Conservation (phyloP, 2,329 filamentous ascomycete genomes). For the Tolypocladium album region DNA sequence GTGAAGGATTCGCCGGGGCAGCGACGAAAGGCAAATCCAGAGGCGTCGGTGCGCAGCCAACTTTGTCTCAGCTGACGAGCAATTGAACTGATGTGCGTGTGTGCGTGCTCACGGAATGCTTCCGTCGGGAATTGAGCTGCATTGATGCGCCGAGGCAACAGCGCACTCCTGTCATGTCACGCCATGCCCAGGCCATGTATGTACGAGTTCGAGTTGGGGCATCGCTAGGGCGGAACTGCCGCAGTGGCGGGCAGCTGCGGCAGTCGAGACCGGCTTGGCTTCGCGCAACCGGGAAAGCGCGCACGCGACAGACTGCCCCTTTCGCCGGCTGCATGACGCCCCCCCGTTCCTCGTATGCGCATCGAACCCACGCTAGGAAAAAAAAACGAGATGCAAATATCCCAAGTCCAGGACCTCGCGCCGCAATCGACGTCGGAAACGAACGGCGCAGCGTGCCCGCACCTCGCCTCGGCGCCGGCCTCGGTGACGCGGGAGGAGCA, state of each 20-base stretch:
- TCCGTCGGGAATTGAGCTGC: too few species aligned
- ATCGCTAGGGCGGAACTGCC: not conserved
- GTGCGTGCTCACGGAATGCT: too few species aligned
- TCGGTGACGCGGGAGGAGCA: not conserved
- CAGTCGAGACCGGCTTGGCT: not conserved
- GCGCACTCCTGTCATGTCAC: not conserved
- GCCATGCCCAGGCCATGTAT: not conserved
- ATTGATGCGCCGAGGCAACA: not conserved
- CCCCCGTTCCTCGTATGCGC: too few species aligned
- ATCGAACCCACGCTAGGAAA: too few species aligned
- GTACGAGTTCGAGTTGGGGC: not conserved
- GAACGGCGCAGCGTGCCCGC: too few species aligned
- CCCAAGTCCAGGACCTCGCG: too few species aligned
- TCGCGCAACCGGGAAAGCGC: not conserved
- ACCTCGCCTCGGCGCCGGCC: not conserved
- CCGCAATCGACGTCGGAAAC: too few species aligned
- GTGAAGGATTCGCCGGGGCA: not conserved
- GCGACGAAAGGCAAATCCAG: not conserved
- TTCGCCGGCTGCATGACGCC: not conserved
- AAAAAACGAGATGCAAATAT: too few species aligned
- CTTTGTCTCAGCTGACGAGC: too few species aligned
- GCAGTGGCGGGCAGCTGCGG: not conserved
- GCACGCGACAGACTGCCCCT: slow-evolving; percentile 1
- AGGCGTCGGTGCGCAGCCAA: too few species aligned
- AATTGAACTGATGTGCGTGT: too few species aligned